Percentiles rank a stretch among this genome's conserved stretches.
These are phyloP conservation scores for Prunus mira DNA, from an alignment of 306 rosid species.

Conservation along the genomic window DNA sequence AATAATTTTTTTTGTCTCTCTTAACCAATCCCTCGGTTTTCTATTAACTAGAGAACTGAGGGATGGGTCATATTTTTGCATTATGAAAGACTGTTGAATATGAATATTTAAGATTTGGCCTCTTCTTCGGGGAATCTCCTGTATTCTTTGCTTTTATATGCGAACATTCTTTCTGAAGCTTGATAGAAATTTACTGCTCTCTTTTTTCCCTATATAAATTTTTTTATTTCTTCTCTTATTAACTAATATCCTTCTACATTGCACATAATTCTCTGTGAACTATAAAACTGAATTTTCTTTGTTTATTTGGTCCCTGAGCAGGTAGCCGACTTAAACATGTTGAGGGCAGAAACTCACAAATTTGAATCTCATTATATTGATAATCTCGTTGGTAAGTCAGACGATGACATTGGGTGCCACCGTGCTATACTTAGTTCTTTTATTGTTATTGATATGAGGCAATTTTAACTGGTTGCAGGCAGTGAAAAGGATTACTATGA, in stretches of 20 bases:
- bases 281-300: neutral
- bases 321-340: constrained; percentile 72
- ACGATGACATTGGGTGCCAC: constrained; percentile 7
- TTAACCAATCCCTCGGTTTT: neutral
- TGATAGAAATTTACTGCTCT: neutral
- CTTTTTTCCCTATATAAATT: neutral
- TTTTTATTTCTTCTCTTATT: neutral
- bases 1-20: neutral
- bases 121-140: neutral
- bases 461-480: constrained; percentile 51
- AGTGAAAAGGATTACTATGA: constrained; percentile 54
- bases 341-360: constrained; percentile 81
- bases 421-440: neutral
- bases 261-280: constrained; percentile 2
- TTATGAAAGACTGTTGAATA: neutral
- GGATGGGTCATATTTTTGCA: neutral
- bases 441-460: constrained; percentile 3
- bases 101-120: neutral
- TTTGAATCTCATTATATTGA: constrained; percentile 78
- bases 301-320: constrained; percentile 32
- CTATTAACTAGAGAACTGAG: neutral
- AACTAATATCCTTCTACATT: neutral
- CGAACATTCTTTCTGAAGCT: neutral
- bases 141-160: no score
- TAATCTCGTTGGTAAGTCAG: constrained; percentile 72